Percentiles rank a stretch among this genome's conserved stretches.
phyloP scores from a whole-genome alignment of 2,329 filamentous ascomycete species.

The Ophiostoma sp. region DNA sequence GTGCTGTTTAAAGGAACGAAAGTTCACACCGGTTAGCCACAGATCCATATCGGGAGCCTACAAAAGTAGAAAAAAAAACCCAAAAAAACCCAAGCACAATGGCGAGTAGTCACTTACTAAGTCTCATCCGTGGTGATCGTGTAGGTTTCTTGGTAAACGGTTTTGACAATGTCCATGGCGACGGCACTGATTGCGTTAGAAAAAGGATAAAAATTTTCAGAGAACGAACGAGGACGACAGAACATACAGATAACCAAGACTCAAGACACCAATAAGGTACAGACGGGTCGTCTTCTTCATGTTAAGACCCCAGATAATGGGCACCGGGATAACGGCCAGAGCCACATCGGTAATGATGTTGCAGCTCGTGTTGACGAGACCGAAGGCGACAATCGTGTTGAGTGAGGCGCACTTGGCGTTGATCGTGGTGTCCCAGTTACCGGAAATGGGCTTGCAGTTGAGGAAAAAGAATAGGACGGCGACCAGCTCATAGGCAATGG shows the following conservation, averaged over 20 bases:
- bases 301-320: constrained; percentile 45
- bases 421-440: constrained; percentile 31
- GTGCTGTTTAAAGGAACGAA: neutral
- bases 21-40: constrained; percentile 11
- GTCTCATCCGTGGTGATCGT: constrained; percentile 38
- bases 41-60: too few species aligned
- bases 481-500: constrained; percentile 31
- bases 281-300: constrained; percentile 42
- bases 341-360: constrained; percentile 47
- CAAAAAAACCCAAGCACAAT: neutral
- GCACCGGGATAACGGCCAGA: constrained; percentile 46
- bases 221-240: neutral
- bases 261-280: constrained; percentile 44
- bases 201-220: neutral
- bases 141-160: constrained; percentile 40
- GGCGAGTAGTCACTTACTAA: constrained; percentile 33
- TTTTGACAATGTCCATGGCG: constrained; percentile 43
- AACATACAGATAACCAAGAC: constrained; percentile 45
- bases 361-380: constrained; percentile 45
- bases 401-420: constrained; percentile 29
- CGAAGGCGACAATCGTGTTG: constrained; percentile 36
- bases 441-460: constrained; percentile 32
- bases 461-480: constrained; percentile 32
- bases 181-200: constrained; percentile 38
- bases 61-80: neutral